phyloP scores from a whole-genome alignment of 768 basidiomycete species.

The Russula dissimulans region DNA sequence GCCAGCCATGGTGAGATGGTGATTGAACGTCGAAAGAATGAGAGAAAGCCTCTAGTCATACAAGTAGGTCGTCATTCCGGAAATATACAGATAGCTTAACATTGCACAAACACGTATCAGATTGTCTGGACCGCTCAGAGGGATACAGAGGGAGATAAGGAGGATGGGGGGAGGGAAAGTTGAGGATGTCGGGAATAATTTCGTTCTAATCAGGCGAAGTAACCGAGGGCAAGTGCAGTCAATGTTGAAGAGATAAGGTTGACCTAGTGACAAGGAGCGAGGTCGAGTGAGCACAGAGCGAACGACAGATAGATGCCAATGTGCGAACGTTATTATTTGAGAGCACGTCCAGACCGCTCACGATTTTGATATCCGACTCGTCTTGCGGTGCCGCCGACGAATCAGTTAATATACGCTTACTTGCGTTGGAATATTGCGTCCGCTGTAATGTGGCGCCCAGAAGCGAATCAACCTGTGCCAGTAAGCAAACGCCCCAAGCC shows the following conservation, averaged over 20 bases:
- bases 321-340: constrained; percentile 73
- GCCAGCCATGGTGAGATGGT: no score
- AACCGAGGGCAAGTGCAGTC: constrained; percentile 17
- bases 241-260: constrained; percentile 19
- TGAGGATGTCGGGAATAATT: not conserved
- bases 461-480: constrained; percentile 64
- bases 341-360: constrained; percentile 58
- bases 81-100: constrained; percentile 9
- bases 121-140: not conserved
- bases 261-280: constrained; percentile 1
- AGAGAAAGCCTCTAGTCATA: not conserved
- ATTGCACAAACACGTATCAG: not conserved
- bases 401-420: constrained; percentile 58
- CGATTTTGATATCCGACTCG: constrained; percentile 41
- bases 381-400: constrained; percentile 25
- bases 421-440: constrained; percentile 58
- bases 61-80: not conserved
- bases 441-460: constrained; percentile 82
- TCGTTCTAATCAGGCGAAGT: constrained; percentile 8
- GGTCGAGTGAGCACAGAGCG: not conserved
- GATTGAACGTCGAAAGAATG: not conserved
- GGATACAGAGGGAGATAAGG: no score
- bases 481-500: not conserved
- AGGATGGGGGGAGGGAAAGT: not conserved
- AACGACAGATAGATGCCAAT: not conserved